Conservation (phyloP, 495 filamentous ascomycete species). For the Acidomyces sp. region DNA sequence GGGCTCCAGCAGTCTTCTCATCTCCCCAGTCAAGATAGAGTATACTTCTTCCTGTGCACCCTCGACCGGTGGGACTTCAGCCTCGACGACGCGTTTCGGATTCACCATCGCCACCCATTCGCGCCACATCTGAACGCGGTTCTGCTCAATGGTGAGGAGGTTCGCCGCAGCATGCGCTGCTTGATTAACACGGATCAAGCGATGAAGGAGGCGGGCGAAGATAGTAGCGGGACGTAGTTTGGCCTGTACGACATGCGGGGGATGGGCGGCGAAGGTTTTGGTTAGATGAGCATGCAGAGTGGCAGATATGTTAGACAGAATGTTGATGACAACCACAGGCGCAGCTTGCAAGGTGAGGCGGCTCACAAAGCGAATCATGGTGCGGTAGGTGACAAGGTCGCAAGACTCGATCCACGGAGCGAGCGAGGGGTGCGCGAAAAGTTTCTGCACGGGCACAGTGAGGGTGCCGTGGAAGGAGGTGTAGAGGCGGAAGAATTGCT, state of each 20-base stretch:
- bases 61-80: slow-evolving; percentile 34
- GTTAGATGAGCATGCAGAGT: slow-evolving; percentile 63
- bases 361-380: slow-evolving; percentile 83
- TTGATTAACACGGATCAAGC: slow-evolving; percentile 78
- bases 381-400: slow-evolving; percentile 89
- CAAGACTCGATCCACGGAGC: slow-evolving; percentile 90
- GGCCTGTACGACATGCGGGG: slow-evolving; percentile 68
- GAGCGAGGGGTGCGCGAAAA: slow-evolving; percentile 67
- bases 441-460: slow-evolving; percentile 92
- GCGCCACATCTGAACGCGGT: slow-evolving; percentile 80
- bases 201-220: slow-evolving; percentile 72
- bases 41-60: slow-evolving; percentile 52
- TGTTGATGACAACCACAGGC: slow-evolving; percentile 67
- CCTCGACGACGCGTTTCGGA: slow-evolving; percentile 39
- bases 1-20: slow-evolving; percentile 58
- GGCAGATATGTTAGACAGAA: slow-evolving; percentile 72
- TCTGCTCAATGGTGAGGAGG: slow-evolving; percentile 56
- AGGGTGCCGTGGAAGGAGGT: slow-evolving; percentile 89
- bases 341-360: slow-evolving; percentile 78
- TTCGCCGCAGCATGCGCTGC: slow-evolving; percentile 75
- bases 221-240: slow-evolving; percentile 79
- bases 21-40: slow-evolving; percentile 58
- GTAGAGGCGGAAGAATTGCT: slow-evolving; percentile 89
- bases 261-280: slow-evolving; percentile 66
- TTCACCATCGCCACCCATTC: slow-evolving; percentile 79